phyloP scores from a whole-genome alignment of 1,284 basidiomycete genomes.

The Volvariella surrecta region DNA sequence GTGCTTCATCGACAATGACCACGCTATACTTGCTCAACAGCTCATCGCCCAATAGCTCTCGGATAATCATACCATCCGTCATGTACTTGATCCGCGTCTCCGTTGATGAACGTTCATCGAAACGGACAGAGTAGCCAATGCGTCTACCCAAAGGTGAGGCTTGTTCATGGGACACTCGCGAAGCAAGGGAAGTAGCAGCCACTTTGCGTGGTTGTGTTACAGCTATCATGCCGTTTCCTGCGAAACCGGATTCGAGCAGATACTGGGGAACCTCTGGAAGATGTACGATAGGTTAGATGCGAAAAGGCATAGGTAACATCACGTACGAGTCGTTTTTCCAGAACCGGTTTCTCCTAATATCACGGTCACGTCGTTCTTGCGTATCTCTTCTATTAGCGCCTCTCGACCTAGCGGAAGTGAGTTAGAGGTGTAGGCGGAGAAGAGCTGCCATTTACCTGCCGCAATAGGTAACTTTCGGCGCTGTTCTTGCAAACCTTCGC shows the following conservation, averaged over 20 bases:
- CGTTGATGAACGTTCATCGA: conserved; percentile 73
- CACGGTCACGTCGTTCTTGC: conserved; percentile 81
- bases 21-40: conserved; percentile 83
- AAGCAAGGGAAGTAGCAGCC: conserved; percentile 88
- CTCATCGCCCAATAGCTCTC: conserved; percentile 77
- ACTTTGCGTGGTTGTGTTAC: conserved; percentile 93
- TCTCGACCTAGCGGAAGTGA: conserved; percentile 47
- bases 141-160: conserved; percentile 50
- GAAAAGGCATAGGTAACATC: conserved; percentile 20
- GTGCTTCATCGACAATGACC: conserved; percentile 94
- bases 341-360: conserved; percentile 96
- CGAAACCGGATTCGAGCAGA: conserved; percentile 65
- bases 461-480: conserved; percentile 73
- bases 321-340: conserved; percentile 96
- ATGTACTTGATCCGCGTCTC: conserved; percentile 88
- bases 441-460: conserved; percentile 37
- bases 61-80: conserved; percentile 94
- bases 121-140: conserved; percentile 94
- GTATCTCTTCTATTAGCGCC: conserved; percentile 67
- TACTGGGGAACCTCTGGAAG: conserved; percentile 85
- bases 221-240: conserved; percentile 63
- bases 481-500: conserved; percentile 41
- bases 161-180: conserved; percentile 84
- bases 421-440: conserved; percentile 3
- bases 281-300: neutral